Base-by-base conservation (phyloP, 176 grass and related monocot species). In the Triticum dicoccoides region DNA sequence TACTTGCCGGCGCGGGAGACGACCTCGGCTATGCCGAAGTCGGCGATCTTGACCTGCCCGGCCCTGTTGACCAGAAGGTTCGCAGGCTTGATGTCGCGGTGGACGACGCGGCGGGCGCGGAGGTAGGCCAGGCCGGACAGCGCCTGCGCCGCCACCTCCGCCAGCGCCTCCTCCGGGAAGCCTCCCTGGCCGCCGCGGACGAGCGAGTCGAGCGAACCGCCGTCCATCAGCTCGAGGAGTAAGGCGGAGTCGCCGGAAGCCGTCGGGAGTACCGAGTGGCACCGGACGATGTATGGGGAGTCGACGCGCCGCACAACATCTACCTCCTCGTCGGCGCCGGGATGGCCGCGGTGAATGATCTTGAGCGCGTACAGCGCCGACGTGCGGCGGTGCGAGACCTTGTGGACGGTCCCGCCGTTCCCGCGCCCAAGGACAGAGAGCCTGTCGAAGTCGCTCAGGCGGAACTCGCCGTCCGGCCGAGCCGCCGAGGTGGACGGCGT, bases 291-390 rank as follows among this genome's bases (percentile, higher is more conserved):
- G 10, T 78, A 51, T 18, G 76, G 51, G 17, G 76, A 61, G 76
- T 78, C 52, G 18, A 78, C 30, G 18, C 52, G 76, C 30, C 76
- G 18, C 0, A 61, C 76, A 5, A 78, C 76, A 2, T 23, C 76
- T 1, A 21, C 76, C 76, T 78, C 76, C 52, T 35, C 76, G 2
- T 34, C 54, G 11, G 52, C 52, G 54, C 42, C 73, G 24, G 73
- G 42, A 14, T 76, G 73, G 42, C 42, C 73, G 1, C 73, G 73
- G 44, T 76, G 44, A 25, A 76, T 49, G 41, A 76, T 76, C 82
- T 90, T 93, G 71, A 90, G 91, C n/a, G 91, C 88, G 81, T 90
- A 93, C 49, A 82, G 54, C 69, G 71, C 64, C 23, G 56, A 80
- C 54, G 85, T 85, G 11, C 81, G 81, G 24, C 85, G 91, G 88